phyloP scores from a whole-genome alignment of 192 early-diverging fungal genomes.

The Coemansia sp. region DNA sequence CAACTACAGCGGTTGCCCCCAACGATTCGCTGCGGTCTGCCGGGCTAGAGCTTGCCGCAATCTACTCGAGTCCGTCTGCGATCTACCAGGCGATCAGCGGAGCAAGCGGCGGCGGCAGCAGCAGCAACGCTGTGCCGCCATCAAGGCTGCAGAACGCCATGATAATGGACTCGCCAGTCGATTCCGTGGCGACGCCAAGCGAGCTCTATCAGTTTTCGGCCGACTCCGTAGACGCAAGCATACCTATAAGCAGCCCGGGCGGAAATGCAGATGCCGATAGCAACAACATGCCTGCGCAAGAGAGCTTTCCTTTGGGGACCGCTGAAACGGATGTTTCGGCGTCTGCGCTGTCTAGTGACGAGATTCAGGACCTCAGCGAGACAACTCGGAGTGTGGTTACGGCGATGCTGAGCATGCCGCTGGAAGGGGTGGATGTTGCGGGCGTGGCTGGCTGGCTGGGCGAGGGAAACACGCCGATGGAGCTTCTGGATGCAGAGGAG shows the following conservation, averaged over 20 bases:
- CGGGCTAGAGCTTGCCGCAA: conserved; percentile 37
- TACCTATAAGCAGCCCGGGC: not conserved
- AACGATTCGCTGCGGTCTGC: conserved; percentile 13
- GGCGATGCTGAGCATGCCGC: conserved; percentile 40
- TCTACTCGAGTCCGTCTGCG: conserved; percentile 38
- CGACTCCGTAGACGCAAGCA: not conserved
- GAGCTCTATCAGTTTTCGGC: conserved; percentile 29
- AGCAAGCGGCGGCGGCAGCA: conserved; percentile 7
- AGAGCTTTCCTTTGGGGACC: not conserved
- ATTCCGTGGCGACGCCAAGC: conserved; percentile 14
- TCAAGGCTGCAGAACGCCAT: conserved; percentile 19
- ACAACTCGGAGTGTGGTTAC: conserved; percentile 39
- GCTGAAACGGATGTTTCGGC: not conserved
- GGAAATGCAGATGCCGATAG: not conserved
- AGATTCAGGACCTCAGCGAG: conserved; percentile 40
- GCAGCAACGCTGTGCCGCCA: not conserved
- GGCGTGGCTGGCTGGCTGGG: conserved; percentile 52
- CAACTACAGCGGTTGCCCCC: conserved; percentile 4
- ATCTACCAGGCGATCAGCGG: conserved; percentile 42
- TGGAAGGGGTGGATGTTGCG: conserved; percentile 47
- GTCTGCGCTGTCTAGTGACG: conserved; percentile 22
- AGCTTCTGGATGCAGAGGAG: conserved; percentile 33
- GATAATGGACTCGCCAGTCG: conserved; percentile 32
- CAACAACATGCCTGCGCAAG: not conserved
- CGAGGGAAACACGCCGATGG: conserved; percentile 46